Percentiles rank a stretch among this genome's conserved stretches.
These are phyloP conservation scores for Ustilago nuda DNA, from an alignment of 1,284 basidiomycete species.

Conservation along the genomic window DNA sequence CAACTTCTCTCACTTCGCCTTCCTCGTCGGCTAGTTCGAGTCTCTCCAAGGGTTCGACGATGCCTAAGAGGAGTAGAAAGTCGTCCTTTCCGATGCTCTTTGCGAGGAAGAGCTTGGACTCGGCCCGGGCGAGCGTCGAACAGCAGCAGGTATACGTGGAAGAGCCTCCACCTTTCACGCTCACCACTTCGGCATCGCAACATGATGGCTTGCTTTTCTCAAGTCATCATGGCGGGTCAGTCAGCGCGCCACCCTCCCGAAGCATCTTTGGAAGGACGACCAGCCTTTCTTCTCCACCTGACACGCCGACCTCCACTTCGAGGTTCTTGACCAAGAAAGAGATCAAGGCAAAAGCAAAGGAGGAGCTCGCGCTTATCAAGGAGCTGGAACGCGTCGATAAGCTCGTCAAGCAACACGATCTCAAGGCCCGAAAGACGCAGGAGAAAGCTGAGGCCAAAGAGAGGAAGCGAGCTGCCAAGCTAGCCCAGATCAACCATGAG, in stretches of 20 bases:
- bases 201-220: conserved; percentile 23
- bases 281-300: conserved; percentile 21
- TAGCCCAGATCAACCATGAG: conserved; percentile 16
- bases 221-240: background rate
- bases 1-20: conserved; percentile 4
- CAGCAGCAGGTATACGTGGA: background rate
- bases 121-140: background rate
- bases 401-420: conserved; percentile 56
- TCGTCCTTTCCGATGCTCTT: conserved; percentile 44
- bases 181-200: conserved; percentile 23
- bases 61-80: conserved; percentile 25
- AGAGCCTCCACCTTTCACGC: conserved; percentile 10
- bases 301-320: conserved; percentile 18
- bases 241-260: conserved; percentile 4
- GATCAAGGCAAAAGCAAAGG: conserved; percentile 50
- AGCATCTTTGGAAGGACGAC: conserved; percentile 11
- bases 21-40: conserved; percentile 31
- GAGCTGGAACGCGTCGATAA: conserved; percentile 48
- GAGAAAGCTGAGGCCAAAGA: conserved; percentile 37
- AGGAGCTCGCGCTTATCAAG: conserved; percentile 54
- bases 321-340: conserved; percentile 41
- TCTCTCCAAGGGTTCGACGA: conserved; percentile 19
- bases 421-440: conserved; percentile 36
- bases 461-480: conserved; percentile 23
- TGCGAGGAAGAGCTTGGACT: conserved; percentile 35